Evolutionary conservation across 306 rosid genomes (phyloP).

Genomic region (Trichosanthes cucumerina): DNA sequence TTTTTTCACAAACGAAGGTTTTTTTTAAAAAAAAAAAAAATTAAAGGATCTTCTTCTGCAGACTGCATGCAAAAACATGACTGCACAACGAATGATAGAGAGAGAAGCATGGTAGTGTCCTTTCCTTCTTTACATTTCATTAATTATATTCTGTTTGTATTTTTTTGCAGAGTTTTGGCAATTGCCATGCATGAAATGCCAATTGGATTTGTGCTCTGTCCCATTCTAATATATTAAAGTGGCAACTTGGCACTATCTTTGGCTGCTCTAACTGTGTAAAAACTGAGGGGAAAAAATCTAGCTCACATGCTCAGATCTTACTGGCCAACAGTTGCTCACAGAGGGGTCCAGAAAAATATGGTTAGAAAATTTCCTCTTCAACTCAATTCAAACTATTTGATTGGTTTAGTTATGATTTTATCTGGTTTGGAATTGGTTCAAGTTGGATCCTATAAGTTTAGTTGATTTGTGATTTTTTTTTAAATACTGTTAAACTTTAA

Average conservation of each 20-base stretch:
- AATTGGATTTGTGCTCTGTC: background rate
- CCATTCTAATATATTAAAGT: background rate
- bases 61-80: background rate
- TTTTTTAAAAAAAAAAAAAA: background rate
- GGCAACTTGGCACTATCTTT: slow-evolving; percentile 5
- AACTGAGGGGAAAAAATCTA: background rate
- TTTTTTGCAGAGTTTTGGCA: slow-evolving; percentile 5
- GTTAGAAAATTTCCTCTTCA: background rate
- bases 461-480: background rate
- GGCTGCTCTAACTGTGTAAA: background rate
- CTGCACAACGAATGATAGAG: background rate
- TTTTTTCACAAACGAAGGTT: background rate
- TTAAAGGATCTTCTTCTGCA: background rate
- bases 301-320: slow-evolving; percentile 1
- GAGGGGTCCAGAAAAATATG: background rate
- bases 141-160: slow-evolving; percentile 2
- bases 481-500: background rate
- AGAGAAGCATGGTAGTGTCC: background rate
- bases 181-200: background rate
- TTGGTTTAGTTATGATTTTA: background rate
- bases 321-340: background rate
- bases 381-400: background rate
- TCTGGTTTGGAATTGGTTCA: background rate
- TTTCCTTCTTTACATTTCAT: background rate
- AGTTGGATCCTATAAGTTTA: background rate